Base-by-base conservation (phyloP, 805 yeast species). In the Candida coleopterorum region DNA sequence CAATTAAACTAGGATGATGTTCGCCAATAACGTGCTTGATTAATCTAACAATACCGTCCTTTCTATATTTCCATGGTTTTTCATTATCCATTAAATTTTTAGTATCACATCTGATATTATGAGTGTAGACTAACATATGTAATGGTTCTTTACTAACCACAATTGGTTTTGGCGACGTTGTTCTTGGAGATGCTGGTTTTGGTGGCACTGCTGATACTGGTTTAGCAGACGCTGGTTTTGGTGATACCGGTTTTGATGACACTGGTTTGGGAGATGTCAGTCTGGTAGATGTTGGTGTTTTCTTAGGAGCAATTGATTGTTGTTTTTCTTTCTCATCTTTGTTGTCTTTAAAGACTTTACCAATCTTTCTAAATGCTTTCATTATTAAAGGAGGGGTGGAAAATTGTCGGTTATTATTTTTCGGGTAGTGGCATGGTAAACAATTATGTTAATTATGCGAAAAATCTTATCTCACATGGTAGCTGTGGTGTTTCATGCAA, bases 71-170 rank as follows among this genome's bases (percentile, higher is more conserved):
- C 38, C 38, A 35, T 5, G 38, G 29, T 10, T 22, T 21, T 24
- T 35, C 38, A 5, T 12, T 64, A 4, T 49, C 43, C 37, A 45
- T 56, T 1, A 48, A 47, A 11, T 52, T 48, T 16, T 38, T 44
- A 40, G 62, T 59, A 36, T 68, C 75, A 37, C 56, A 64, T 31
- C 76, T 52, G 27, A 70, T 60, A 46, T 71, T 71, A 47, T 70
- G 67, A n/a, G 67, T 57, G 46, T 68, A 70, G 4, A 50, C 40
- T 18, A 53, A 47, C 9, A 35, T 25, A 18, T 28, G 26, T 18
- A 29, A 20, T 20, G 33, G 33, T 4, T 18, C 17, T n/a, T 14
- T 14, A 14, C 15, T 18, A 7, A 25, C 10, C 14, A 4, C 28
- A 12, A 4, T 25, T 20, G 33, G 33, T 18, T n/a, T 11, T 16